phyloP scores from a whole-genome alignment of 2,329 filamentous ascomycete genomes.

The Trichophyton schoenleinii region DNA sequence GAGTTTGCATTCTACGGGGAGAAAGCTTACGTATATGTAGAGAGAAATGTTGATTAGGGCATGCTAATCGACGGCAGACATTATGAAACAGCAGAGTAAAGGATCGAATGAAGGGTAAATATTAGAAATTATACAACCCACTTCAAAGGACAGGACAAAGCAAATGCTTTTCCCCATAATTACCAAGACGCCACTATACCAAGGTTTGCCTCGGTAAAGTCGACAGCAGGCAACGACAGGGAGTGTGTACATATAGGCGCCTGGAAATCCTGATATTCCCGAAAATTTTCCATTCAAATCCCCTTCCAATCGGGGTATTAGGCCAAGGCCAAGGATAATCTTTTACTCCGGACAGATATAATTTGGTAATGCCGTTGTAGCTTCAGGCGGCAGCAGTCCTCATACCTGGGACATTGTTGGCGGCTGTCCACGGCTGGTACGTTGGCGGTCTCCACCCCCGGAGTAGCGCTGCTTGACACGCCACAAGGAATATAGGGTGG shows the following conservation, averaged over 20 bases:
- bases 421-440: constrained; percentile 1
- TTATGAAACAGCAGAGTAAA: not conserved
- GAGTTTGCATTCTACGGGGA: too few species aligned
- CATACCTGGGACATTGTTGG: constrained; percentile 15
- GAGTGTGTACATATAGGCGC: not conserved
- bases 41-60: not conserved
- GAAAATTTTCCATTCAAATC: not conserved
- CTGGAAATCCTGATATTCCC: not conserved
- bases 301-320: not conserved
- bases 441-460: constrained; percentile 9
- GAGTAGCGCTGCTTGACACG: constrained; percentile 19
- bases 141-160: not conserved
- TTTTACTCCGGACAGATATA: not conserved
- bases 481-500: constrained; percentile 30
- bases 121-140: not conserved
- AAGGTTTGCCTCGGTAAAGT: not conserved
- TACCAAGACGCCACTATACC: not conserved
- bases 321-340: not conserved
- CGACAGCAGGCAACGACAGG: not conserved
- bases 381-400: not conserved
- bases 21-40: not conserved
- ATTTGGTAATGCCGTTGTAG: not conserved
- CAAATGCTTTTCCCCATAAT: not conserved
- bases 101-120: not conserved
- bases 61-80: not conserved